A percentile compares a stretch with the other conserved stretches of the same genome.
Evolutionary conservation across 495 filamentous ascomycete genomes (phyloP).

Genomic region (Podospora bellae-mahoneyi): DNA sequence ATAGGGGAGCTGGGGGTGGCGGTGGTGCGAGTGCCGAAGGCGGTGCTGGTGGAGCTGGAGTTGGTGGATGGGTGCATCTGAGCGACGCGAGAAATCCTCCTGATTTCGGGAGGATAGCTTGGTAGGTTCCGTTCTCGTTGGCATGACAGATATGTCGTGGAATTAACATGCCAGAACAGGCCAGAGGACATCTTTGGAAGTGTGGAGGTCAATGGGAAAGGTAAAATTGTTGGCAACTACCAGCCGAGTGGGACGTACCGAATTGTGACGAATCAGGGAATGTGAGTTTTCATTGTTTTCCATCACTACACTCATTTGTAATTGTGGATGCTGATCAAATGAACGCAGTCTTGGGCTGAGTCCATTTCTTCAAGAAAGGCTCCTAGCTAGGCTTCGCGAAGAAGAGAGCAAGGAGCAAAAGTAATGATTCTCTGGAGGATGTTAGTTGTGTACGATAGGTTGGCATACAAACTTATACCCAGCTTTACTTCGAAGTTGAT

Average conservation of each 20-base stretch:
- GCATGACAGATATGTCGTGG: not conserved
- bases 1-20: conserved; percentile 51
- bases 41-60: conserved; percentile 74
- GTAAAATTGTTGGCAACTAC: conserved; percentile 66
- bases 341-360: conserved; percentile 26
- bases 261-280: conserved; percentile 64
- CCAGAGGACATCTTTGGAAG: conserved; percentile 94
- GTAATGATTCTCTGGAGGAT: not conserved
- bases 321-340: not conserved
- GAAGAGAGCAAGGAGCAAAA: conserved; percentile 25
- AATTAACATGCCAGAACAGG: not conserved
- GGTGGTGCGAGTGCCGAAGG: conserved; percentile 80
- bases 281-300: conserved; percentile 48
- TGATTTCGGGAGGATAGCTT: conserved; percentile 86
- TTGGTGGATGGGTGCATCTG: conserved; percentile 87
- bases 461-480: not conserved
- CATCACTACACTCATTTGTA: not conserved
- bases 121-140: conserved; percentile 24
- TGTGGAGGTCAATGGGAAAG: conserved; percentile 74
- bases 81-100: conserved; percentile 79
- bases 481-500: not conserved
- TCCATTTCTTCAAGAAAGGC: conserved; percentile 28
- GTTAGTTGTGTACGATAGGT: not conserved
- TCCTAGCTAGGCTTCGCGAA: conserved; percentile 26
- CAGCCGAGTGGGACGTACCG: conserved; percentile 67